Evolutionary conservation across 1,284 basidiomycete species (phyloP).

Genomic region (Phaffia rhodozyma): DNA sequence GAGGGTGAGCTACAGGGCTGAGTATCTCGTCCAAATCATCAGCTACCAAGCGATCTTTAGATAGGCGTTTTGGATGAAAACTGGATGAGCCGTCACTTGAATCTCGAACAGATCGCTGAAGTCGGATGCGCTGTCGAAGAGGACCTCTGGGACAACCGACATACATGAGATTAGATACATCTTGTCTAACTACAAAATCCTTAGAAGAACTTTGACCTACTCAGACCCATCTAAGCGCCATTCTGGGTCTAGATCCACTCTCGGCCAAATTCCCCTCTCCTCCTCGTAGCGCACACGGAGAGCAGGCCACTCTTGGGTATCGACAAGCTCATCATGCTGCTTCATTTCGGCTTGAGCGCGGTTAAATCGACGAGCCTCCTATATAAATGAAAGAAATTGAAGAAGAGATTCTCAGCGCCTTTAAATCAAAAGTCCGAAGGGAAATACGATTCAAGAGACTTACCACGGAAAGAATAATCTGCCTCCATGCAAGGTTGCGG

Average conservation of each 20-base stretch:
- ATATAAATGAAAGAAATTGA: conserved; percentile 7
- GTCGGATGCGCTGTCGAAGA: conserved; percentile 47
- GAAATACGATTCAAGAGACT: conserved; percentile 6
- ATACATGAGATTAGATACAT: no score
- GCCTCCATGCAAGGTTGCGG: conserved; percentile 35
- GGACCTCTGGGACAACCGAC: neutral
- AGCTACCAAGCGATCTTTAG: conserved; percentile 42
- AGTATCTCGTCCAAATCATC: conserved; percentile 49
- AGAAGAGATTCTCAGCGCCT: neutral
- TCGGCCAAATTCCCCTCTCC: conserved; percentile 70
- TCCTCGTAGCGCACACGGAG: conserved; percentile 28
- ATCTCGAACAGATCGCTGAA: conserved; percentile 40
- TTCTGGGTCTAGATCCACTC: conserved; percentile 39
- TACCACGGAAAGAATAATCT: conserved; percentile 33
- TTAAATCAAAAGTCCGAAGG: no score
- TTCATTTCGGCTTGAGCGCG: conserved; percentile 23
- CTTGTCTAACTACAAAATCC: conserved; percentile 17
- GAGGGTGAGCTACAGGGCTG: conserved; percentile 47
- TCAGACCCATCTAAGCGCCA: conserved; percentile 82
- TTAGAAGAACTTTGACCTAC: conserved; percentile 34
- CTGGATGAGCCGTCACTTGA: conserved; percentile 13
- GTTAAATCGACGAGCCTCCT: conserved; percentile 1
- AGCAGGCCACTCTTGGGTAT: conserved; percentile 33
- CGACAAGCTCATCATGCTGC: conserved; percentile 33
- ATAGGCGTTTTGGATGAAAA: conserved; percentile 13